These are phyloP conservation scores for Clonostachys rhizophaga DNA, from an alignment of 2,329 filamentous ascomycete genomes.

Conservation along the genomic window DNA sequence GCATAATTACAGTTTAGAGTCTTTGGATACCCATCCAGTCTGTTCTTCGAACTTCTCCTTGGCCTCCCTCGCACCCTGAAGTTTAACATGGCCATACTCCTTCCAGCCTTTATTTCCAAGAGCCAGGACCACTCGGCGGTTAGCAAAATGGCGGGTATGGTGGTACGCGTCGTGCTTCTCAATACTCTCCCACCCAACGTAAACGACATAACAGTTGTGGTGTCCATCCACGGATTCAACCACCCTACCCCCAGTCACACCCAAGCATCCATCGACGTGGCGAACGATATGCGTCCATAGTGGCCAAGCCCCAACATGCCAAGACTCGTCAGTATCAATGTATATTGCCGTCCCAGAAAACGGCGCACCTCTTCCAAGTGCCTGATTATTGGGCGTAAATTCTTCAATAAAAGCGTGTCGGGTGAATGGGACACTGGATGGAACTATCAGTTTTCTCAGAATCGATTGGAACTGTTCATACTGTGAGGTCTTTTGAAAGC, in stretches of 20 bases:
- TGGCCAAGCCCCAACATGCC: background rate
- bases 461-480: background rate
- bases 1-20: too few species aligned
- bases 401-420: background rate
- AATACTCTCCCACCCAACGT: background rate
- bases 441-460: background rate
- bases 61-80: background rate
- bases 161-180: background rate
- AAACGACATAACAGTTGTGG: background rate
- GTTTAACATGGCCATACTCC: constrained; percentile 1
- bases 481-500: background rate
- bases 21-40: too few species aligned
- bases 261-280: background rate
- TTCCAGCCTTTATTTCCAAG: background rate
- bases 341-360: background rate
- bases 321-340: background rate
- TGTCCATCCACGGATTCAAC: background rate
- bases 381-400: background rate
- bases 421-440: background rate
- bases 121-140: too few species aligned
- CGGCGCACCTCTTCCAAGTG: background rate
- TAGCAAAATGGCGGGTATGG: background rate
- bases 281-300: constrained; percentile 1
- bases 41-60: too few species aligned
- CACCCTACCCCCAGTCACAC: background rate